Conservation (phyloP, 805 yeast genomes). For the Saturnispora ahearnii region DNA sequence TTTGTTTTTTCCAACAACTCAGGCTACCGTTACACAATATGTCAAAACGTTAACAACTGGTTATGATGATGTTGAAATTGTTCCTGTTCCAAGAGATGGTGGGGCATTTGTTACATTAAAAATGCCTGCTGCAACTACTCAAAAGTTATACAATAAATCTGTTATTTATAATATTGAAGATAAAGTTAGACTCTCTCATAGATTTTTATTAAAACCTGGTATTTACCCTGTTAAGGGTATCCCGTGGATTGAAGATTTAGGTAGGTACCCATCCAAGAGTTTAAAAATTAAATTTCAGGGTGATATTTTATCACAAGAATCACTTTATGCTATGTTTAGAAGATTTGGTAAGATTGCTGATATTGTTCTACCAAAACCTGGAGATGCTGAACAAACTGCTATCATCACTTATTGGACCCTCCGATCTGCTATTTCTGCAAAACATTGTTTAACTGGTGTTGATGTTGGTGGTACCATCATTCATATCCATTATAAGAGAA, state of each 20-base stretch:
- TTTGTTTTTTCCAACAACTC: slow-evolving; percentile 31
- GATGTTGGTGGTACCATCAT: slow-evolving; percentile 52
- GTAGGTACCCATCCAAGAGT: slow-evolving; percentile 59
- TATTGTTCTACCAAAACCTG: slow-evolving; percentile 49
- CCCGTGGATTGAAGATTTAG: slow-evolving; percentile 94
- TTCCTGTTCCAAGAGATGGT: slow-evolving; percentile 76
- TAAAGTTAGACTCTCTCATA: slow-evolving; percentile 10
- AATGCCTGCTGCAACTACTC: slow-evolving; percentile 40
- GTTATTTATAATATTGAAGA: slow-evolving; percentile 12
- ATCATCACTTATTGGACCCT: slow-evolving; percentile 45
- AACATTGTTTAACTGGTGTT: slow-evolving; percentile 83
- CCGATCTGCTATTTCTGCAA: slow-evolving; percentile 74
- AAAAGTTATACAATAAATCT: slow-evolving; percentile 14
- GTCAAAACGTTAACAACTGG: slow-evolving; percentile 33
- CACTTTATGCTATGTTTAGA: slow-evolving; percentile 68
- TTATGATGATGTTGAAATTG: slow-evolving; percentile 36
- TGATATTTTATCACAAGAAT: slow-evolving; percentile 65
- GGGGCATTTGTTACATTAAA: slow-evolving; percentile 83
- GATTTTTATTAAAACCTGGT: slow-evolving; percentile 39
- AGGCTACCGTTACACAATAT: slow-evolving; percentile 25
- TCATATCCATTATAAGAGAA: slow-evolving; percentile 65
- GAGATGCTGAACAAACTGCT: slow-evolving; percentile 41
- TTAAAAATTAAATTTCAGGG: slow-evolving; percentile 72
- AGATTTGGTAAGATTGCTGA: slow-evolving; percentile 80
- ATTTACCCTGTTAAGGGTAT: slow-evolving; percentile 76